These are phyloP conservation scores for Parietaria judaica DNA, from an alignment of 306 rosid species.

Conservation along the genomic window DNA sequence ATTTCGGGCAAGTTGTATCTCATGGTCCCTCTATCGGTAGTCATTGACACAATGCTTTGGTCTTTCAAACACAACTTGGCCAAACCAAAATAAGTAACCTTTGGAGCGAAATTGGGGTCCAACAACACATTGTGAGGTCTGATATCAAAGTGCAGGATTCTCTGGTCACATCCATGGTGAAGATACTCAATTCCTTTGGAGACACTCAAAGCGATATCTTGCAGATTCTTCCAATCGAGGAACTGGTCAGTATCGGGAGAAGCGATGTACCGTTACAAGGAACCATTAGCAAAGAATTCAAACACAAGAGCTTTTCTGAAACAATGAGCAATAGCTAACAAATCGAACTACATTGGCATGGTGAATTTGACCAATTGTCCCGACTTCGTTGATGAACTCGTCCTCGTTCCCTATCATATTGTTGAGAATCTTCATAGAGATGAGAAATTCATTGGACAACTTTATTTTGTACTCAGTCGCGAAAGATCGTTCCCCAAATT, in stretches of 20 bases:
- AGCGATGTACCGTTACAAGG: neutral
- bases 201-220: neutral
- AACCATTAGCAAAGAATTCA: slow-evolving; percentile 1
- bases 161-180: neutral
- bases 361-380: slow-evolving; percentile 4
- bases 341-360: slow-evolving; percentile 1
- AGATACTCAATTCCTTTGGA: neutral
- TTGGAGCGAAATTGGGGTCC: neutral
- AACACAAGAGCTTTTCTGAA: neutral
- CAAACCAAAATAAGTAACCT: slow-evolving; percentile 2
- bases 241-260: neutral
- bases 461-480: neutral
- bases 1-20: slow-evolving; percentile 1
- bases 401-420: neutral
- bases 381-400: slow-evolving; percentile 6
- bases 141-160: slow-evolving; percentile 2
- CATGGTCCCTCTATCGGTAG: neutral
- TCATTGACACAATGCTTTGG: neutral
- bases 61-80: slow-evolving; percentile 1
- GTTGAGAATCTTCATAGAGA: neutral
- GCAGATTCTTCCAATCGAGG: neutral
- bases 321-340: neutral
- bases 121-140: slow-evolving; percentile 5
- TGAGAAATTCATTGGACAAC: neutral
- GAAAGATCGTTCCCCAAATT: no score